Evolutionary conservation across 768 basidiomycete genomes (phyloP).

Genomic region (Termitomyces bulborhizus): DNA sequence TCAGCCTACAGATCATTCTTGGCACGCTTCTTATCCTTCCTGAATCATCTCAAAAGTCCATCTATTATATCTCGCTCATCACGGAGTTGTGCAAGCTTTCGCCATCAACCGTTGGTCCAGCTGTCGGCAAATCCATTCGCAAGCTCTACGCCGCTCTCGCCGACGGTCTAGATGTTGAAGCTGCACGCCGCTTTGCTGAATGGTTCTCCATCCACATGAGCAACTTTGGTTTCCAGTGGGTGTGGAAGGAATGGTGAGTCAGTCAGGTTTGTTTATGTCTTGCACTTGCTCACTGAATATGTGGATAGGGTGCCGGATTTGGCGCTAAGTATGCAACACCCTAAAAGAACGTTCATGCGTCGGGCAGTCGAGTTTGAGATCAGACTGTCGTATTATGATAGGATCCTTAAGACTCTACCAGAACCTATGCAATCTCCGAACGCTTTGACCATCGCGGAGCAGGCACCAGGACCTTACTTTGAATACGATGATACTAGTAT

Average conservation of each 20-base stretch:
- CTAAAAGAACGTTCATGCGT: conserved; percentile 83
- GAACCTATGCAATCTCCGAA: conserved; percentile 68
- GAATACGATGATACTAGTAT: conserved; percentile 78
- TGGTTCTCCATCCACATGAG: conserved; percentile 98
- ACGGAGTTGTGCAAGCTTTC: conserved; percentile 95
- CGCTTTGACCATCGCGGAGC: conserved; percentile 54
- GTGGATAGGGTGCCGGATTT: conserved; percentile 78
- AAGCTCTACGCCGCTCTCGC: conserved; percentile 76
- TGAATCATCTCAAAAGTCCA: conserved; percentile 63
- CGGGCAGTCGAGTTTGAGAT: conserved; percentile 86
- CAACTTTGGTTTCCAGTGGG: conserved; percentile 97
- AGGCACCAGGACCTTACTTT: conserved; percentile 74
- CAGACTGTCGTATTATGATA: conserved; percentile 88
- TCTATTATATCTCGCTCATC: conserved; percentile 86
- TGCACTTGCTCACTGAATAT: background rate
- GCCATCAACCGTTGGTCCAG: conserved; percentile 88
- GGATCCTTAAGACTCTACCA: conserved; percentile 85
- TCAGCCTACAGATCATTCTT: conserved; percentile 52
- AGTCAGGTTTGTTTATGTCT: background rate
- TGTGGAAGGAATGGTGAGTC: conserved; percentile 96
- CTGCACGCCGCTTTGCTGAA: conserved; percentile 76
- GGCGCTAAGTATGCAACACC: conserved; percentile 65
- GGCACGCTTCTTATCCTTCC: conserved; percentile 74
- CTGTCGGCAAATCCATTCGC: conserved; percentile 92
- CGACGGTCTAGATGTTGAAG: conserved; percentile 83